Conservation (phyloP, 768 basidiomycete genomes). For the Mycena galericulata region DNA sequence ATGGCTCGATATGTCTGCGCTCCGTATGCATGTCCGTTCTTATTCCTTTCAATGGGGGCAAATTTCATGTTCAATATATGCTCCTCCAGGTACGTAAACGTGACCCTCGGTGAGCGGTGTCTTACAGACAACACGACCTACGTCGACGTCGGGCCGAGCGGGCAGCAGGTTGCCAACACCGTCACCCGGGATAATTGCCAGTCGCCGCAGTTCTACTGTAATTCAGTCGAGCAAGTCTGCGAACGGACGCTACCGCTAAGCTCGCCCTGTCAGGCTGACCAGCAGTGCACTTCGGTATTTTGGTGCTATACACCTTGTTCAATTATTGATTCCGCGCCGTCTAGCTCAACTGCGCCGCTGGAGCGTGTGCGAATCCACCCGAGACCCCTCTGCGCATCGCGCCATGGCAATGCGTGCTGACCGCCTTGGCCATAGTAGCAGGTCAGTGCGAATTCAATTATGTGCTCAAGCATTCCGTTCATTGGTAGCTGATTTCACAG, state of each 20-base stretch:
- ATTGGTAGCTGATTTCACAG: slow-evolving; percentile 39
- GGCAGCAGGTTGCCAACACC: slow-evolving; percentile 57
- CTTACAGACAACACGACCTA: slow-evolving; percentile 65
- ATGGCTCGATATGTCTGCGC: slow-evolving; percentile 70
- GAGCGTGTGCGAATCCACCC: slow-evolving; percentile 48
- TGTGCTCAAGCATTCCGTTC: too few relatives aligned
- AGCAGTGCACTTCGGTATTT: slow-evolving; percentile 62
- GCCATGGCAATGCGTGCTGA: slow-evolving; percentile 59
- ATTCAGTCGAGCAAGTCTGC: slow-evolving; percentile 56
- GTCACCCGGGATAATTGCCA: slow-evolving; percentile 72
- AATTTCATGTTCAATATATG: neutral
- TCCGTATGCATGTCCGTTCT: slow-evolving; percentile 66
- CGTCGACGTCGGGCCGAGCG: slow-evolving; percentile 55
- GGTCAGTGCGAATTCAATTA: slow-evolving; percentile 45
- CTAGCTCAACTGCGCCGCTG: slow-evolving; percentile 47
- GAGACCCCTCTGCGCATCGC: slow-evolving; percentile 53
- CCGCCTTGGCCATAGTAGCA: slow-evolving; percentile 49
- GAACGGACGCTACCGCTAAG: slow-evolving; percentile 57
- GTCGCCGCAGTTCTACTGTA: slow-evolving; percentile 66
- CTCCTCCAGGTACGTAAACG: slow-evolving; percentile 64
- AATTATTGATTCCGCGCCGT: neutral
- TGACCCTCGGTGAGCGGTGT: slow-evolving; percentile 63
- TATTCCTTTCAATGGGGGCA: neutral
- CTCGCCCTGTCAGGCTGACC: slow-evolving; percentile 59
- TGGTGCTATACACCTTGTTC: neutral